phyloP scores from a whole-genome alignment of 1,284 basidiomycete genomes.

The Tilletia walkeri region DNA sequence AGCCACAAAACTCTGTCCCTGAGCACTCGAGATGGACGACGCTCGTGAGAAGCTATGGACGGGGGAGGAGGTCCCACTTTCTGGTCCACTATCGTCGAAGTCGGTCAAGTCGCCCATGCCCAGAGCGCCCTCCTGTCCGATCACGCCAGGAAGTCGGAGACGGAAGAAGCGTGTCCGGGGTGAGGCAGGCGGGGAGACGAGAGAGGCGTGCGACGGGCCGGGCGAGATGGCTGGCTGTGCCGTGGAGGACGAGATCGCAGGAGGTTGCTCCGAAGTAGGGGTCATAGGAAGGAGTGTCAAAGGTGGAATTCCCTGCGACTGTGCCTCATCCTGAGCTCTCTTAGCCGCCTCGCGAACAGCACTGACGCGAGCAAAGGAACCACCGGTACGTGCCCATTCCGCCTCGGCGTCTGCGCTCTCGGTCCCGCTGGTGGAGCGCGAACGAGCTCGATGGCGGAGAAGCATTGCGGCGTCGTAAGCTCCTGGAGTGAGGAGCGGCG shows the following conservation, averaged over 20 bases:
- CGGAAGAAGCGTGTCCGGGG: slow-evolving; percentile 16
- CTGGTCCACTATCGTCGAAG: slow-evolving; percentile 8
- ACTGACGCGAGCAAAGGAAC: slow-evolving; percentile 30
- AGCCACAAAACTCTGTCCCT: neutral
- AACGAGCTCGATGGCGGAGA: slow-evolving; percentile 40
- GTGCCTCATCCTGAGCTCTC: neutral
- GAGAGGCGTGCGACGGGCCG: neutral
- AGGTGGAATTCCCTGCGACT: neutral
- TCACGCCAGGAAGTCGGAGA: slow-evolving; percentile 6
- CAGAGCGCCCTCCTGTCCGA: slow-evolving; percentile 12
- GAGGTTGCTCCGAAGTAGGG: neutral
- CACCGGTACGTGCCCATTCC: slow-evolving; percentile 39
- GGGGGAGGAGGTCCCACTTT: slow-evolving; percentile 5
- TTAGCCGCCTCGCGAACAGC: slow-evolving; percentile 21
- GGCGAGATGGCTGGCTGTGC: neutral
- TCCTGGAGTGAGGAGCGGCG: slow-evolving; percentile 34
- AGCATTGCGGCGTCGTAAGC: slow-evolving; percentile 48
- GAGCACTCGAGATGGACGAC: slow-evolving; percentile 11
- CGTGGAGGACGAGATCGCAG: neutral
- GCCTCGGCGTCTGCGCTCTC: slow-evolving; percentile 36
- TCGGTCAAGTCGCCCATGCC: slow-evolving; percentile 14
- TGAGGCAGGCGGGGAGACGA: slow-evolving; percentile 13
- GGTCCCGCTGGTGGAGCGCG: slow-evolving; percentile 25
- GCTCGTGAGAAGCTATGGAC: slow-evolving; percentile 9
- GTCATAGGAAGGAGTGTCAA: no score